Conservation (phyloP, 2,329 filamentous ascomycete species). For the Chaetoscypha palmicola region DNA sequence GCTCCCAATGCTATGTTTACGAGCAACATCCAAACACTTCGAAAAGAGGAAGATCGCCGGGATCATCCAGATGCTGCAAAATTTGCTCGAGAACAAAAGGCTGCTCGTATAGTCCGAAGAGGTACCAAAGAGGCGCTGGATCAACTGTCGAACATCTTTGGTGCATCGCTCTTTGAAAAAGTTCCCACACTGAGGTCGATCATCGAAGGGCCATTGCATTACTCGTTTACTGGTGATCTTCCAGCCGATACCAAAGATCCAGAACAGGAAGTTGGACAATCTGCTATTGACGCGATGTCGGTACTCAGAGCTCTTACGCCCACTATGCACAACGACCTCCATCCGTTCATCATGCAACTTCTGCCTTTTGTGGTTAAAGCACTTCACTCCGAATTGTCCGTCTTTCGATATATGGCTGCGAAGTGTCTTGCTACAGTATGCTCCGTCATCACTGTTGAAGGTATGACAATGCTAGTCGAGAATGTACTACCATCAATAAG, state of each 20-base stretch:
- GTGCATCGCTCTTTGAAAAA: slow-evolving; percentile 66
- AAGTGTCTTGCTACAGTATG: slow-evolving; percentile 97
- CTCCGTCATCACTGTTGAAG: slow-evolving; percentile 89
- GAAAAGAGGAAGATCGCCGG: slow-evolving; percentile 92
- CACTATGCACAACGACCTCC: slow-evolving; percentile 69
- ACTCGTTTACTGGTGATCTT: slow-evolving; percentile 65
- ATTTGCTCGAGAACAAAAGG: slow-evolving; percentile 82
- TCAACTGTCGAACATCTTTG: slow-evolving; percentile 75
- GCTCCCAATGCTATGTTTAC: slow-evolving; percentile 72
- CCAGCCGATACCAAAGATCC: slow-evolving; percentile 68
- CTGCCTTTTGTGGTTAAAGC: slow-evolving; percentile 83
- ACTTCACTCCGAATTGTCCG: slow-evolving; percentile 78
- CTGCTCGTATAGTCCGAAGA: slow-evolving; percentile 81
- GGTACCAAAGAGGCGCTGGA: slow-evolving; percentile 93
- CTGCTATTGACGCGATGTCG: slow-evolving; percentile 89
- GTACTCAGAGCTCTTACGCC: slow-evolving; percentile 87
- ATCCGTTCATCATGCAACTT: slow-evolving; percentile 74
- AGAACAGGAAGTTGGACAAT: slow-evolving; percentile 73
- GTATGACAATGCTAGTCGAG: slow-evolving; percentile 93
- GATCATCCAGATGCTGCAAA: slow-evolving; percentile 87
- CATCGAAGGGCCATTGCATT: slow-evolving; percentile 73
- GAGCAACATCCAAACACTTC: slow-evolving; percentile 79
- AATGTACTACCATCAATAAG: slow-evolving; percentile 86
- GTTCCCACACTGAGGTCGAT: slow-evolving; percentile 75
- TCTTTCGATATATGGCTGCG: slow-evolving; percentile 92